Base-by-base conservation (phyloP, 192 early-diverging fungal genomes). In the Linnemannia hyalina region DNA sequence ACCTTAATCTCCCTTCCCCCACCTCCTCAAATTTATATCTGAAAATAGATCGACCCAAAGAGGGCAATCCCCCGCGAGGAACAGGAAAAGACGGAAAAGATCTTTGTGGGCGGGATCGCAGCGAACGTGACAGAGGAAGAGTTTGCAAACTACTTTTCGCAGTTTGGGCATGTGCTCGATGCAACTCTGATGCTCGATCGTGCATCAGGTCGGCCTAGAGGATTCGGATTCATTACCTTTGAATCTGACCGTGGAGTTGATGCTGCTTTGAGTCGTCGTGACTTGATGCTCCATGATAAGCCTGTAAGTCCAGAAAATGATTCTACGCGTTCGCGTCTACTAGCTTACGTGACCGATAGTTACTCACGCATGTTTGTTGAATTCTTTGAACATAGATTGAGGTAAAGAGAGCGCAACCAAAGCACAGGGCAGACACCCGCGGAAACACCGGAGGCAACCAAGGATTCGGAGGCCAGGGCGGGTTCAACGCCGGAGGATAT, bases 141-240 rank as follows among this genome's bases (percentile, higher is more conserved):
- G 88, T 95, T 98, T 81, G 91, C 92, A 42, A 92, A 95, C 60
- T 98, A 96, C 87, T 98, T 98, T 89, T 88, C 89, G 55, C 92
- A 94, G 76, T 98, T 97, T 85, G 97, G 97, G 2, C 91, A 88
- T 68, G 95, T 98, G 55, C 87, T 95, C 36, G 97, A 98, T 82
- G 95, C 94, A 69, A 94, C 94, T 9, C 85, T 98, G 49, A 97
- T 98, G 96, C 92, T 92, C 29, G 97, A 98, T 87, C 91, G 93
- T n/a, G 91, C 92, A 74, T 95, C 96, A 2, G 95, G 96, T n/a
- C 92, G 95, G 68, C 94, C 96, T 26, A 95, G 97, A 55, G 97
- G 97, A 10, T 98, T 98, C 90, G 97, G 97, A 16, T 98, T 98
- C 90, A 95, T 98, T 68, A 97, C 96, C 0, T 98, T 98, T 90